Base-by-base conservation (phyloP, 305 asterid species). In the Plantago coronopus region DNA sequence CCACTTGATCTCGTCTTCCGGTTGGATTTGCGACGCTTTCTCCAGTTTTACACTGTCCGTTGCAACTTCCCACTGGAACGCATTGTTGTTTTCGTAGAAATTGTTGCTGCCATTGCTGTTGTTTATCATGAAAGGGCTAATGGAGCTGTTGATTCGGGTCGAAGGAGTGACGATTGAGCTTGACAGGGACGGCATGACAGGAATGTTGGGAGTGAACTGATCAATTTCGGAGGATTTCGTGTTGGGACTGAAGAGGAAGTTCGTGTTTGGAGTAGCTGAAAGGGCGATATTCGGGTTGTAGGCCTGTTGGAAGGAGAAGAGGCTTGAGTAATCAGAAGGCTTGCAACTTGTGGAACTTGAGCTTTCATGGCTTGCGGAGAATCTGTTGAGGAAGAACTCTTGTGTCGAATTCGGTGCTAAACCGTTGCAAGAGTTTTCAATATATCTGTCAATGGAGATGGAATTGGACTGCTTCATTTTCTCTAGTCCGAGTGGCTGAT, bases 351-450 rank as follows among this genome's bases (percentile, higher is more conserved):
- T 23, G 40, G 72, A 45, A 17, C 29, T 31, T 20, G 78, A 31
- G 66, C 34, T 65, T 48, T 76, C 86, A 48, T 78, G 85, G 76
- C 56, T 61, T 54, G 88, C 50, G 4, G 69, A 69, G 18, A 82
- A 84, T 22, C 83, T 69, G 61, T 81, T 81, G 29, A 80, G 81
- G 77, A 88, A 88, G 76, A 91, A 88, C 17, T 88, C 95, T 2
- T 88, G 91, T 31, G 79, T 78, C 1, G 89, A 66, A 49, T 69
- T 66, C 1, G 72, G 58, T 25, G 42, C 17, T 37, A 53, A 46
- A 48, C 55, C 64, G 61, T 48, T 27, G 34, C 34, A 27, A 8
- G 34, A 27, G 34, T 27, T 34, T n/a, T 53, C 71, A 13, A 20
- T 73, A 25, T 53, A 53, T 25, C 58, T 15, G 27, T 53, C 58